Percentiles rank a stretch among this genome's conserved stretches.
Conservation (phyloP, 441 rosid species). For the Bocquillonia castaneifolia region DNA sequence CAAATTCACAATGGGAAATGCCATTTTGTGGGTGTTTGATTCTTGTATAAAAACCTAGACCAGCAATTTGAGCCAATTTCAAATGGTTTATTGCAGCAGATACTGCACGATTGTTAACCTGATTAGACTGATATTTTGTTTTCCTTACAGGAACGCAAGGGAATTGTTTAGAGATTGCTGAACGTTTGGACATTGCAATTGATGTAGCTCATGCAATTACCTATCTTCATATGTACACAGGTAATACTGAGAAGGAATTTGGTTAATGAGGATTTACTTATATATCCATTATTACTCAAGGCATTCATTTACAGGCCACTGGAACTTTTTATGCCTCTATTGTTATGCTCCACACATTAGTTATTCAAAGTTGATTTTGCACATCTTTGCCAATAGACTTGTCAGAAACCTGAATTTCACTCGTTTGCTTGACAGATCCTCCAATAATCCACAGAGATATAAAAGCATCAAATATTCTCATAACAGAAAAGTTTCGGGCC, state of each 20-base stretch:
- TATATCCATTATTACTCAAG: no score
- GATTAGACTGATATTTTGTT: slow-evolving; percentile 7
- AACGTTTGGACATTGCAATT: slow-evolving; percentile 78
- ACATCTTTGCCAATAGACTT: not conserved
- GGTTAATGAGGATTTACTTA: not conserved
- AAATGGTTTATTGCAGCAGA: not conserved
- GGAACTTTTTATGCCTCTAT: not conserved
- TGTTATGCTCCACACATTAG: not conserved
- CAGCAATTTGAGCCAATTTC: no score
- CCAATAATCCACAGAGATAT: slow-evolving; percentile 88
- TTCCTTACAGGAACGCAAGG: slow-evolving; percentile 45
- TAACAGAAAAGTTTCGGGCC: slow-evolving; percentile 54
- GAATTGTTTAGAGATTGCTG: slow-evolving; percentile 56
- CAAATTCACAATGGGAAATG: no score
- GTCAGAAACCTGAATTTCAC: slow-evolving; percentile 15
- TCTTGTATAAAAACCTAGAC: not conserved
- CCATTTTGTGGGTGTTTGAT: not conserved
- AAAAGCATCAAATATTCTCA: slow-evolving; percentile 64
- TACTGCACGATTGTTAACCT: not conserved
- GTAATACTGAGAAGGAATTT: slow-evolving; percentile 22
- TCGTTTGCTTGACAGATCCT: slow-evolving; percentile 47
- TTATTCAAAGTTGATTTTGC: not conserved
- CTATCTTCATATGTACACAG: slow-evolving; percentile 79
- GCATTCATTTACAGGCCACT: no score
- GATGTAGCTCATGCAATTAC: slow-evolving; percentile 90